Evolutionary conservation across 768 basidiomycete genomes (phyloP).

Genomic region (Russula foetens): DNA sequence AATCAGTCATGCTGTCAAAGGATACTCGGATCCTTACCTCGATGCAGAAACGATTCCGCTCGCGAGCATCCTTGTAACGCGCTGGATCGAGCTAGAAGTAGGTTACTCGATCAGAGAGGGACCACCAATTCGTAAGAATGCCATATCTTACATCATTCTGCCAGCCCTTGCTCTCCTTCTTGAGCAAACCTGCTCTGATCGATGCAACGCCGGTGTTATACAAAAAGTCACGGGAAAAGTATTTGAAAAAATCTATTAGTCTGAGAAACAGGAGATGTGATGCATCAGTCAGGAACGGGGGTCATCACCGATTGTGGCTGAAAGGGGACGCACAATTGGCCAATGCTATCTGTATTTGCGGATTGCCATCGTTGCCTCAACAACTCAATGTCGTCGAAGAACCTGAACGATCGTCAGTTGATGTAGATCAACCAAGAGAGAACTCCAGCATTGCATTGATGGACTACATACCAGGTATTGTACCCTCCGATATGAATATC

Average conservation of each 20-base stretch:
- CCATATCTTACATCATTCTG: conserved; percentile 50
- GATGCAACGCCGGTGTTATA: conserved; percentile 91
- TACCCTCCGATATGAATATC: conserved; percentile 73
- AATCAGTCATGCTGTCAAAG: not conserved
- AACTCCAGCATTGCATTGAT: not conserved
- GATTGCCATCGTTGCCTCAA: conserved; percentile 89
- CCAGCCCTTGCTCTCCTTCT: conserved; percentile 94
- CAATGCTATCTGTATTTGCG: conserved; percentile 87
- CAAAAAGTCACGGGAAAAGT: conserved; percentile 87
- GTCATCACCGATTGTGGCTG: not conserved
- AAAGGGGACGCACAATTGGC: conserved; percentile 63
- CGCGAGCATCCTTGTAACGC: conserved; percentile 64
- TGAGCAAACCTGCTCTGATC: conserved; percentile 79
- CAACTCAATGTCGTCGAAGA: conserved; percentile 96
- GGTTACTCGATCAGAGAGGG: not conserved
- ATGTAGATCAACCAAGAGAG: not conserved
- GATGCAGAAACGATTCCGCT: conserved; percentile 92
- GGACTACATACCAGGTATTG: conserved; percentile 55
- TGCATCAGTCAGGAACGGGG: conserved; percentile 1
- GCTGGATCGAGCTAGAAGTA: conserved; percentile 19
- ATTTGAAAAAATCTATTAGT: conserved; percentile 96
- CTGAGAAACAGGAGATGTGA: conserved; percentile 34
- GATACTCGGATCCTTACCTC: conserved; percentile 47
- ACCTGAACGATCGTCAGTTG: conserved; percentile 33
- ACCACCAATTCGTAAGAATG: not conserved